Conservation (phyloP, 2,329 filamentous ascomycete species). For the Calonectria fujianensis region DNA sequence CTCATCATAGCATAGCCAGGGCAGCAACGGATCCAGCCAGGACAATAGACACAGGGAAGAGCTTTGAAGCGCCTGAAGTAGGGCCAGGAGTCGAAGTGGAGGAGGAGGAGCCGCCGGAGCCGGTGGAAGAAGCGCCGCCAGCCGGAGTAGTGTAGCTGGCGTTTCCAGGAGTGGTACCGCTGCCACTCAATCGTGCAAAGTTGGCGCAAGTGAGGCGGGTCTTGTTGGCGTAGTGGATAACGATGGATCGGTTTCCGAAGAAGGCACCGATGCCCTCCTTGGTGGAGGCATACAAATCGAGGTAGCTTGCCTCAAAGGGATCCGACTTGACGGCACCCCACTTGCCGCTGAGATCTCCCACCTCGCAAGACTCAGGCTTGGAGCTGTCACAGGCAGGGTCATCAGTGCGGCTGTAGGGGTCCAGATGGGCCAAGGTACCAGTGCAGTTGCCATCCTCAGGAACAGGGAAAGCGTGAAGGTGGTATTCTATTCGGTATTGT, state of each 20-base stretch:
- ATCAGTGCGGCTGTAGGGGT: constrained; percentile 81
- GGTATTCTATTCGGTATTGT: constrained; percentile 74
- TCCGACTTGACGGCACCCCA: constrained; percentile 75
- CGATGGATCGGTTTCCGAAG: constrained; percentile 79
- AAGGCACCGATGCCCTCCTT: constrained; percentile 70
- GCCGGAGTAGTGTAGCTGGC: constrained; percentile 44
- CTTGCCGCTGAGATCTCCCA: constrained; percentile 86
- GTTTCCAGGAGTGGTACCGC: constrained; percentile 38
- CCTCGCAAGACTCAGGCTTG: constrained; percentile 80
- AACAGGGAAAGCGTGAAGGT: constrained; percentile 81
- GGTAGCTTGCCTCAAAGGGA: constrained; percentile 70
- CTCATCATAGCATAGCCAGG: constrained; percentile 36
- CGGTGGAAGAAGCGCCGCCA: neutral
- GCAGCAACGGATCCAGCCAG: constrained; percentile 34
- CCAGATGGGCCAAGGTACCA: constrained; percentile 79
- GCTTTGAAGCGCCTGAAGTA: constrained; percentile 29
- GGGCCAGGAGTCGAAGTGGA: constrained; percentile 22
- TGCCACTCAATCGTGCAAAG: constrained; percentile 64
- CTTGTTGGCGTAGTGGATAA: constrained; percentile 78
- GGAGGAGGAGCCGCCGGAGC: constrained; percentile 15
- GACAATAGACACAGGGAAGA: constrained; percentile 34
- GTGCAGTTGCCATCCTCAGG: constrained; percentile 83
- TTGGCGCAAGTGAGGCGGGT: constrained; percentile 80
- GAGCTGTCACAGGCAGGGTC: constrained; percentile 74
- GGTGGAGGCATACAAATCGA: constrained; percentile 76